Conservation (phyloP, 1,284 basidiomycete genomes). For the Meira nashicola region DNA sequence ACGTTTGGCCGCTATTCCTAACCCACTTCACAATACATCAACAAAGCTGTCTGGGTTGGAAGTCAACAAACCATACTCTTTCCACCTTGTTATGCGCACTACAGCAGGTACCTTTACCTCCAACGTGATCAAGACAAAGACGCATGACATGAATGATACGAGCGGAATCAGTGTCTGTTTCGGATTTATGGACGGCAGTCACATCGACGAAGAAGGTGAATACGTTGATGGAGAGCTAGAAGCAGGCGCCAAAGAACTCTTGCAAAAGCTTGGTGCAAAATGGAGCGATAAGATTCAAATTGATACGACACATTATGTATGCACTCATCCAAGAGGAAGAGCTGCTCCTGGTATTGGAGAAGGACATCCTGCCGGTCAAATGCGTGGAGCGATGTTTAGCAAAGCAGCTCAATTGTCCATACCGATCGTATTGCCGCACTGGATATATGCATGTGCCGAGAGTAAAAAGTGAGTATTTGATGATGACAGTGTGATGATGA, state of each 20-base stretch:
- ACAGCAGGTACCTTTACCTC: constrained; percentile 44
- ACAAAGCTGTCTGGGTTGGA: constrained; percentile 49
- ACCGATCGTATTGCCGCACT: constrained; percentile 50
- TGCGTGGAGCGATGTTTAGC: constrained; percentile 20
- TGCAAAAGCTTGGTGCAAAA: constrained; percentile 36
- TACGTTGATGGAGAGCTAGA: constrained; percentile 20
- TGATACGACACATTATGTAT: constrained; percentile 50
- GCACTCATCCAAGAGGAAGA: constrained; percentile 37
- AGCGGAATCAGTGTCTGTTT: constrained; percentile 49
- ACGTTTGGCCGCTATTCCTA: constrained; percentile 45
- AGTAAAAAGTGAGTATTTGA: constrained; percentile 33
- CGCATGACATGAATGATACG: constrained; percentile 48
- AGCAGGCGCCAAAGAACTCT: constrained; percentile 26
- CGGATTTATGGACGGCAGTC: constrained; percentile 31
- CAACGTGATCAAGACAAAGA: constrained; percentile 35
- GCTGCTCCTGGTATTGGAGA: constrained; percentile 13
- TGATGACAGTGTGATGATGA: background rate
- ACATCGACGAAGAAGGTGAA: constrained; percentile 7
- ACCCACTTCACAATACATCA: constrained; percentile 45
- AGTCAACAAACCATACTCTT: constrained; percentile 47
- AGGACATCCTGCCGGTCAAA: constrained; percentile 10
- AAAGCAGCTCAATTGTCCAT: constrained; percentile 51
- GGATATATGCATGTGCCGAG: constrained; percentile 49
- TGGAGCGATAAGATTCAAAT: constrained; percentile 90
- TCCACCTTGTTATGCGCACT: constrained; percentile 50